Base-by-base conservation (phyloP, 768 basidiomycete species). In the Lepiota venenata region DNA sequence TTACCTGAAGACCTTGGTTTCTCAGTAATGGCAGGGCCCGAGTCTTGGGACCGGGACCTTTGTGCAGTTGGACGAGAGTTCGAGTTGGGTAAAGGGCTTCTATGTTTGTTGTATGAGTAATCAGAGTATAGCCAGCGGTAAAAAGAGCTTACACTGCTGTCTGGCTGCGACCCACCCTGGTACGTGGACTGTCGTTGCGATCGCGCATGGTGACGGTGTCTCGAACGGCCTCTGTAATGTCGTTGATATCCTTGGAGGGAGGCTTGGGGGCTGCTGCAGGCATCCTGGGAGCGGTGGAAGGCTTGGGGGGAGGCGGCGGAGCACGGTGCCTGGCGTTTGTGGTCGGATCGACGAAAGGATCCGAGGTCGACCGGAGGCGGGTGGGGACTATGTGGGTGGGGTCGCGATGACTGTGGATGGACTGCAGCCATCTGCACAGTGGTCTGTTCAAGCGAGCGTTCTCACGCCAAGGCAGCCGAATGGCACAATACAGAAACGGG, bases 201-300 rank as follows among this genome's bases (percentile, higher is more conserved):
- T 71, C 66, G 46, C 75, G 79, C 60, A 86, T 70, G 53, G 77
- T 76, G 20, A 88, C 85, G 47, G 87, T 85, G 56, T 91, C 85
- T 59, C 82, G 77, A 59, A 88, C 81, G 40, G 87, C 81, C 32
- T 88, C 83, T 52, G 76, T 64, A 69, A 85, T 79, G 60, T 80
- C 77, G 21, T 43, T 18, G 42, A 44, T 40, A 14, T 49, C 61
- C 49, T 64, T 60, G 47, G 61, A 51, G 51, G 55, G 43, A 27
- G 57, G n/a, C 35, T 45, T 50, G 35, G 52, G 14, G 35, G 46
- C 12, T 14, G 58, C 50, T 20, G 58, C 8, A 32, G 58, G 56
- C 52, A 54, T 53, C 29, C 20, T 22, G 53, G 29, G 14, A 2
- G 27, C 11, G 16, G 39, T 10, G 11, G 36, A 10, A 16, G 27